phyloP scores from a whole-genome alignment of 2,329 filamentous ascomycete species.

The Chaetoscypha palmicola region DNA sequence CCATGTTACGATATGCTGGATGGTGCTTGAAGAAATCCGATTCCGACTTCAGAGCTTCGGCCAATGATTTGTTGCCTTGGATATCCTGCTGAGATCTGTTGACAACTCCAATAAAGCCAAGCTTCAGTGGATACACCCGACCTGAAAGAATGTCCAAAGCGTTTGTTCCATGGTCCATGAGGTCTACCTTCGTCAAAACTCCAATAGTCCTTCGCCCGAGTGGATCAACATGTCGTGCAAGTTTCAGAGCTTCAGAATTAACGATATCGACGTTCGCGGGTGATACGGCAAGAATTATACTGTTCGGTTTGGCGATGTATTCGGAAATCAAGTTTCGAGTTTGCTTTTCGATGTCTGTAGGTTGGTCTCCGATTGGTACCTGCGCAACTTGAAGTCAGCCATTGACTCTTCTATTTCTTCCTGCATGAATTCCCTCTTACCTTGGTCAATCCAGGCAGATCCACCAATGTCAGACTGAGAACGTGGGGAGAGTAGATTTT shows the following conservation, averaged over 20 bases:
- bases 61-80: constrained; percentile 87
- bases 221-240: constrained; percentile 93
- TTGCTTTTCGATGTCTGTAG: constrained; percentile 96
- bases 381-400: constrained; percentile 30
- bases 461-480: constrained; percentile 90
- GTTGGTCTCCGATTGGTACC: constrained; percentile 97
- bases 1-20: constrained; percentile 94
- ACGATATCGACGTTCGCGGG: constrained; percentile 97
- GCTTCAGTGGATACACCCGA: constrained; percentile 89
- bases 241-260: constrained; percentile 94
- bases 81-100: constrained; percentile 99
- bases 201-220: constrained; percentile 92
- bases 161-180: constrained; percentile 99
- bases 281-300: constrained; percentile 92
- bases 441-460: constrained; percentile 93
- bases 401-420: not conserved
- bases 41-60: constrained; percentile 84
- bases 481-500: constrained; percentile 98
- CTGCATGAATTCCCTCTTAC: constrained; percentile 37
- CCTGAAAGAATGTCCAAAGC: constrained; percentile 96
- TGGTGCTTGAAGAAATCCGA: constrained; percentile 95
- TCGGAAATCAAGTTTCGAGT: constrained; percentile 93
- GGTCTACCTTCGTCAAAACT: constrained; percentile 90
- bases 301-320: constrained; percentile 98
- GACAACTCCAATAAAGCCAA: constrained; percentile 96